These are phyloP conservation scores for Erigeron canadensis DNA, from an alignment of 129 eudicot species.

Conservation along the genomic window DNA sequence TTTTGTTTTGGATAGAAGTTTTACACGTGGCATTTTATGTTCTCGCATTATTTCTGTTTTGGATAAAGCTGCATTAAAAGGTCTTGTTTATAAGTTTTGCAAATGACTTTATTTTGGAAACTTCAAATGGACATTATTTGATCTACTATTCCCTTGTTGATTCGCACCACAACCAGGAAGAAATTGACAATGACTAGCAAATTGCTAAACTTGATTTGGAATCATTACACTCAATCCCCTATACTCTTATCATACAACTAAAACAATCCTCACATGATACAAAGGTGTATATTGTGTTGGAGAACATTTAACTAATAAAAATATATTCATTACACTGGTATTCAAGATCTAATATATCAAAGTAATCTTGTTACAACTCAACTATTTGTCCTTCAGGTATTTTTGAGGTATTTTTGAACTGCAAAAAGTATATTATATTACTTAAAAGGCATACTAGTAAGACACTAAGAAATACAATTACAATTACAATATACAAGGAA, in stretches of 20 bases:
- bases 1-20: slow-evolving; percentile 6
- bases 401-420: too few species aligned
- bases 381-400: too few species aligned
- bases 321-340: too few species aligned
- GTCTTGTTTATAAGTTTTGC: slow-evolving; percentile 3
- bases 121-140: slow-evolving; percentile 18
- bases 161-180: slow-evolving; percentile 12
- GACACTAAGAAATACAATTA: too few species aligned
- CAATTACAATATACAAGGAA: too few species aligned
- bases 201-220: slow-evolving; percentile 8
- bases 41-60: slow-evolving; percentile 18
- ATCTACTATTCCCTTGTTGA: slow-evolving; percentile 4
- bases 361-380: too few species aligned
- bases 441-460: too few species aligned
- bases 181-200: slow-evolving; percentile 25
- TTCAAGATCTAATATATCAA: too few species aligned
- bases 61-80: slow-evolving; percentile 24
- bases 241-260: slow-evolving; percentile 7
- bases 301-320: too few species aligned
- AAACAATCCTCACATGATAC: neutral
- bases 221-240: slow-evolving; percentile 25
- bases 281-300: too few species aligned
- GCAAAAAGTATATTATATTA: too few species aligned
- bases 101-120: neutral
- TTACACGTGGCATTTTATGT: neutral